phyloP scores from a whole-genome alignment of 495 filamentous ascomycete genomes.

The Cudoniella acicularis region DNA sequence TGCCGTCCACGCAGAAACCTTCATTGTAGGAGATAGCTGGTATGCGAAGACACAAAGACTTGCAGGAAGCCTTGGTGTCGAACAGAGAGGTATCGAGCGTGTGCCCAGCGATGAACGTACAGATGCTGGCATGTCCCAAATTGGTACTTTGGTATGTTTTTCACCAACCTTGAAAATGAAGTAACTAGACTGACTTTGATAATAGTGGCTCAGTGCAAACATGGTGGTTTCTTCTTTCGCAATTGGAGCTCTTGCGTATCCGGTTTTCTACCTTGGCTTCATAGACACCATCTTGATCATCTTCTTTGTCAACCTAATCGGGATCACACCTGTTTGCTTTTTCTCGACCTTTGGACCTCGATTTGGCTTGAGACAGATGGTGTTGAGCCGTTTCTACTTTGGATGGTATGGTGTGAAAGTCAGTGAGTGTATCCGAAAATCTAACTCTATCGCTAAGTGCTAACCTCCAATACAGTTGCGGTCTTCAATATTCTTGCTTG shows the following conservation, averaged over 20 bases:
- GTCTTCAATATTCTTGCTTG: constrained; percentile 74
- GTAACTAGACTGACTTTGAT: background rate
- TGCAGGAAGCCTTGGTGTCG: constrained; percentile 66
- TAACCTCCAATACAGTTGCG: constrained; percentile 47
- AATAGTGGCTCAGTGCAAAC: constrained; percentile 78
- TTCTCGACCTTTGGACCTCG: constrained; percentile 75
- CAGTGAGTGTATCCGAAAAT: constrained; percentile 43
- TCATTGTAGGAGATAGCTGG: constrained; percentile 55
- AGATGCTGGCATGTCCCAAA: constrained; percentile 61
- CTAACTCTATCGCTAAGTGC: background rate
- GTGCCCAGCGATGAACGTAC: constrained; percentile 72
- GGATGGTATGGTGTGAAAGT: constrained; percentile 70
- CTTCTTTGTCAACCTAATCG: constrained; percentile 76
- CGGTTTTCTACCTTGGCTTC: constrained; percentile 67
- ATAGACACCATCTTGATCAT: constrained; percentile 73
- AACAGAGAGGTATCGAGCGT: constrained; percentile 77
- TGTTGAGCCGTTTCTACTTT: constrained; percentile 79
- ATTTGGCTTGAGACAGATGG: constrained; percentile 82
- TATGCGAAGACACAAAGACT: constrained; percentile 68
- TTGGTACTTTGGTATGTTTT: constrained; percentile 66
- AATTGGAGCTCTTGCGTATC: constrained; percentile 67
- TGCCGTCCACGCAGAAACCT: constrained; percentile 58
- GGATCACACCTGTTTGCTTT: constrained; percentile 70
- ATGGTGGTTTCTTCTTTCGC: constrained; percentile 83
- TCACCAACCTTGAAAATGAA: background rate